Evolutionary conservation across 2,329 filamentous ascomycete genomes (phyloP), one percentile per base, ranked within the genome.

Genomic region (Zasmidium citrigriseum): DNA sequence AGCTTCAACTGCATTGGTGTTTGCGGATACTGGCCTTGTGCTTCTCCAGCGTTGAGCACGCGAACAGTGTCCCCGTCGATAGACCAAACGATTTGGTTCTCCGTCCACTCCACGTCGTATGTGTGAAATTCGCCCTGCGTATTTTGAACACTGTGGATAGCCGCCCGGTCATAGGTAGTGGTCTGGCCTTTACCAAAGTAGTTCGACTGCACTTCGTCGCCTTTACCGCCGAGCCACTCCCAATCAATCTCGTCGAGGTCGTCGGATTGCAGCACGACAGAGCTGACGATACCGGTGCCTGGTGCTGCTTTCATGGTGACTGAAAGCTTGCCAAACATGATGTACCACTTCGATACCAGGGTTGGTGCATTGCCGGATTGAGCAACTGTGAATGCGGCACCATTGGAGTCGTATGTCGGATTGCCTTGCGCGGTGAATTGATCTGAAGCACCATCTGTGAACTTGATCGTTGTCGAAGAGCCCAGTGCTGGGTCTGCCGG

Each of bases 251-350:
- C 95, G 76, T 99, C 95, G 46, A 97, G 83, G 69, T 86, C 85
- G 74, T 98, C 93, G 14, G 93, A 97, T 77, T 96, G 88, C 64
- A 99, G 80, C 9, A 99, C 91, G 12, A 95, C 83, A 47, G 91
- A 95, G 75, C 91, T 96, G 64, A 99, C 93, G 68, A 99, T 97
- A 59, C 95, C 95, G 10, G 85, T 87, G 7, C 95, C 95, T 0
- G 92, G 88, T 10, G 95, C 92, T 23, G 91, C 87, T 77, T 93
- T 93, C 80, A 97, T 83, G 27, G 86, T 88, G 66, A 93, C 85
- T 65, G 96, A 89, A 71, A 97, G 90, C 63, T 88, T 89, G 66
- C 95, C 95, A 74, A 97, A 99, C 95, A 99, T 98, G 79, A 99
- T 96, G 82, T 97, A 98, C 85, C 96, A 98, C 69, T 95, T 86